Conservation (phyloP, 805 yeast species). For the Kodamaea restingae region DNA sequence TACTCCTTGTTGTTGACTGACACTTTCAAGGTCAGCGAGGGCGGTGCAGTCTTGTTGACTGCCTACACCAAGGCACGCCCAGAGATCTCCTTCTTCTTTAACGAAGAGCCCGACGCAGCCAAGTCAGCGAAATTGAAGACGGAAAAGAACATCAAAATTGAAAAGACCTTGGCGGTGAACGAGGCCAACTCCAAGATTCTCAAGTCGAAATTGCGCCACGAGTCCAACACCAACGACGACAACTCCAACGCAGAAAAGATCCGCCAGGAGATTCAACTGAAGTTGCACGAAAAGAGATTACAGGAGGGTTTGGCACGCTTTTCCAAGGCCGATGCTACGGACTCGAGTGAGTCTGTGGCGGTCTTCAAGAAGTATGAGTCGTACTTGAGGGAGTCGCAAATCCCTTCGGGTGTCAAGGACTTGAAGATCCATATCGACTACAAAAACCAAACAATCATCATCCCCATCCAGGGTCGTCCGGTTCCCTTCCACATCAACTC, state of each 20-base stretch:
- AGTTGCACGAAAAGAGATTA: constrained; percentile 78
- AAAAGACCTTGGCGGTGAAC: constrained; percentile 24
- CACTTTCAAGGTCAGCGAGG: constrained; percentile 66
- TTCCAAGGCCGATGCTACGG: constrained; percentile 72
- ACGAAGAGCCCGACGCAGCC: constrained; percentile 50
- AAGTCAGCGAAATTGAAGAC: constrained; percentile 28
- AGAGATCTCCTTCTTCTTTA: constrained; percentile 81
- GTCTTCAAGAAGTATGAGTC: constrained; percentile 93
- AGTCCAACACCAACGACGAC: constrained; percentile 69
- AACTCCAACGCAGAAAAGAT: constrained; percentile 61
- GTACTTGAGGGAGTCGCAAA: constrained; percentile 87
- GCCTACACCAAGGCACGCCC: constrained; percentile 66
- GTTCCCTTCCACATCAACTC: constrained; percentile 96
- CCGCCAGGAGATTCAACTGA: constrained; percentile 76
- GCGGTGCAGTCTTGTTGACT: constrained; percentile 64
- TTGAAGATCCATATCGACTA: constrained; percentile 82
- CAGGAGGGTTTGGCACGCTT: constrained; percentile 82
- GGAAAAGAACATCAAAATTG: constrained; percentile 35
- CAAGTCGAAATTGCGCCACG: constrained; percentile 76
- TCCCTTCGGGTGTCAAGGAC: constrained; percentile 79
- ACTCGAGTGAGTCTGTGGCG: constrained; percentile 56
- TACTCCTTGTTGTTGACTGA: constrained; percentile 78
- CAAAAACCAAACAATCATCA: constrained; percentile 80
- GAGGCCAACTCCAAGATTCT: constrained; percentile 59
- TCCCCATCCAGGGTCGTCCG: constrained; percentile 93